Conservation (phyloP, 2,329 filamentous ascomycete genomes). For the Gliomastix tumulicola region DNA sequence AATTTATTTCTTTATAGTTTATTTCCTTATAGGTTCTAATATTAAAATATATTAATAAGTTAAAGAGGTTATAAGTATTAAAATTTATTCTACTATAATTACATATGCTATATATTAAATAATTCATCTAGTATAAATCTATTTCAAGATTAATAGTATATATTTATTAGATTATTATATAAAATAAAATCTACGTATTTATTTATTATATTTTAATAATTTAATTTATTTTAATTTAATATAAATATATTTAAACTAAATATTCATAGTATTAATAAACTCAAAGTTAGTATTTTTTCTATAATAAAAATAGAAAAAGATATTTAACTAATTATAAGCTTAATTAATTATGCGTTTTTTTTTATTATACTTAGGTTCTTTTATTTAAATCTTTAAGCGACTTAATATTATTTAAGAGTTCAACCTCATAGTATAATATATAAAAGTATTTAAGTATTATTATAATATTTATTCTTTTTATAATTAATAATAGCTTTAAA, state of each 20-base stretch:
- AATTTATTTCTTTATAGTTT: neutral
- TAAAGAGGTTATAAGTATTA: neutral
- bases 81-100: neutral
- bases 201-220: neutral
- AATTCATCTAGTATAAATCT: neutral
- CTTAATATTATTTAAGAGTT: too few species aligned
- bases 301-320: neutral
- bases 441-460: too few species aligned
- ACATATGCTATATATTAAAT: neutral
- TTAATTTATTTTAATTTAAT: neutral
- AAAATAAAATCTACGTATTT: neutral
- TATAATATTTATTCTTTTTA: neutral
- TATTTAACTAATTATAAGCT: neutral
- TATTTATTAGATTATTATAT: neutral
- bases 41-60: neutral
- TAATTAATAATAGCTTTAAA: too few species aligned
- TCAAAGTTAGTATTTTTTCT: neutral
- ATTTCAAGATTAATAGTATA: neutral
- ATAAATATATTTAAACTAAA: neutral
- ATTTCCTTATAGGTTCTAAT: neutral
- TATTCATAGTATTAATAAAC: neutral
- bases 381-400: neutral
- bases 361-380: neutral
- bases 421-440: neutral
- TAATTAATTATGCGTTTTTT: neutral